A percentile compares a stretch with the other conserved stretches of the same genome.
These are phyloP conservation scores for Microdochium nivale DNA, from an alignment of 2,329 filamentous ascomycete genomes.

Conservation along the genomic window DNA sequence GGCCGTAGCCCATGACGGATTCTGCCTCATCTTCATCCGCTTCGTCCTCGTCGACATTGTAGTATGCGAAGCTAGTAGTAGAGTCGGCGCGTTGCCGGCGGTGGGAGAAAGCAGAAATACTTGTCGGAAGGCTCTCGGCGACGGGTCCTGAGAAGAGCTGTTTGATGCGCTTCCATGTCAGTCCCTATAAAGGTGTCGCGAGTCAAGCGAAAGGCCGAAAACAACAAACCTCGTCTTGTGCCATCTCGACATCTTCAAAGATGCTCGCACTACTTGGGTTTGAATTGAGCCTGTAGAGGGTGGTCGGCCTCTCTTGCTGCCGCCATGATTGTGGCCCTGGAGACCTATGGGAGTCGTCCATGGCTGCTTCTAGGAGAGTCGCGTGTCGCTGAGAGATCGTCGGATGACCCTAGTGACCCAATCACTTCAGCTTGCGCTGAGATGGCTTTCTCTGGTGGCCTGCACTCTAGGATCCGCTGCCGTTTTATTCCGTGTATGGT, in stretches of 20 bases:
- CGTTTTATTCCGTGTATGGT: too few relatives aligned
- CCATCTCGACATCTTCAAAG: constrained; percentile 97
- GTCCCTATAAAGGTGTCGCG: constrained; percentile 4
- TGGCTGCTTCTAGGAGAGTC: neutral
- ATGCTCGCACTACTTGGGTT: constrained; percentile 72
- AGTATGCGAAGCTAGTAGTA: constrained; percentile 82
- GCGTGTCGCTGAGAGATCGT: too few relatives aligned
- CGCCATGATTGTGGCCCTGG: constrained; percentile 8
- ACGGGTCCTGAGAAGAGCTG: constrained; percentile 83
- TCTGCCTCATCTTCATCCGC: constrained; percentile 30
- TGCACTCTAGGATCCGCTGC: too few relatives aligned
- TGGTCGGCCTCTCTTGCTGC: constrained; percentile 6
- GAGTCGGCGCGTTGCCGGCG: constrained; percentile 75
- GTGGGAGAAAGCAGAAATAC: constrained; percentile 84
- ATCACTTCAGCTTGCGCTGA: too few relatives aligned
- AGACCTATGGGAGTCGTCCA: constrained; percentile 2
- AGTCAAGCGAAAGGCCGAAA: neutral
- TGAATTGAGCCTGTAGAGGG: constrained; percentile 56
- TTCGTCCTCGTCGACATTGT: constrained; percentile 59
- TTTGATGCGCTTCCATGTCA: constrained; percentile 9
- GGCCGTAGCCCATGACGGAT: constrained; percentile 24
- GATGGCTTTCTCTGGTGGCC: too few relatives aligned
- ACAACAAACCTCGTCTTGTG: constrained; percentile 72
- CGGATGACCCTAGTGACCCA: too few relatives aligned
- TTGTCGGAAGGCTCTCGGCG: constrained; percentile 92